Base-by-base conservation (phyloP, 164 flowering plant species). In the Pachysandra terminalis region DNA sequence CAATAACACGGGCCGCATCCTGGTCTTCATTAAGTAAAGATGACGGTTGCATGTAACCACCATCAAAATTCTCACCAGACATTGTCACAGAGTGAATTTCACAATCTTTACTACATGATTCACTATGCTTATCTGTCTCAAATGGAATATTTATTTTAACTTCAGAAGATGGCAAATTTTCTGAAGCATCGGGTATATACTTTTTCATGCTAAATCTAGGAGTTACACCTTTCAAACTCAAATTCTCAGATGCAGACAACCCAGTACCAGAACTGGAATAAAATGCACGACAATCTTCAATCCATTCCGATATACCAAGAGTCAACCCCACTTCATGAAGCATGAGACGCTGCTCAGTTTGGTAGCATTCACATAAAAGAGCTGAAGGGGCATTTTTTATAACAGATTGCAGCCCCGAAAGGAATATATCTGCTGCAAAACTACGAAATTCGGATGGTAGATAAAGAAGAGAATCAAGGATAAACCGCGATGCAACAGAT, bases 321-420 rank as follows among this genome's bases (percentile, higher is more conserved):
- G 85, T 79, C n/a, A 92, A 72, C 24, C 99, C 99, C n/a, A 90
- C 74, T 21, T 89, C 93, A 80, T 96, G 99, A 79, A 96, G 91
- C 89, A 92, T 88, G 41, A 84, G 59, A 35, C 87, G 90, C 61
- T 91, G 78, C 71, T 84, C 81, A 52, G 59, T 67, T 68, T 77
- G 65, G 40, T 72, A 74, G 74, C 99, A 96, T 66, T 85, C 90
- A 40, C 24, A 51, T 71, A 96, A 81, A 66, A 96, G 81, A 48
- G 77, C 77, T 55, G 74, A 70, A 71, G 88, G 82, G 60, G 84
- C 91, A 80, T 86, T 76, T 76, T 81, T 90, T 25, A 80, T 65
- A 32, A 84, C 65, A 75, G 80, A 75, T 35, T 66, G 80, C 67
- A 88, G 64, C 27, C 91, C 99, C 35, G 86, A 66, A 54, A 93